Percentiles rank a stretch among this genome's conserved stretches.
phyloP scores from a whole-genome alignment of 2,329 filamentous ascomycete species.

The Colletotrichum paranaense region DNA sequence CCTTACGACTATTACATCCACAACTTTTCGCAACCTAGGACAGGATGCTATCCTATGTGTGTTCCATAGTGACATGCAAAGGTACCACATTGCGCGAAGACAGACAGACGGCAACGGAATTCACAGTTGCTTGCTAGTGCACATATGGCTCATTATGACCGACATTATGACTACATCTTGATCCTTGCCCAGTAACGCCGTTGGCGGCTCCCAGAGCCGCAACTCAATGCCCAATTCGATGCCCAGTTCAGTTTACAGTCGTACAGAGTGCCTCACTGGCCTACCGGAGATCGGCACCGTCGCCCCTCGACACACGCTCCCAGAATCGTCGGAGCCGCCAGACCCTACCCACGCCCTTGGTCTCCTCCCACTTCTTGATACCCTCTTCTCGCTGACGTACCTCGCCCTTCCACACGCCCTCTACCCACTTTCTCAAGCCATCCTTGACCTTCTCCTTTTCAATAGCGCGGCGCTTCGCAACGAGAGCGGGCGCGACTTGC shows the following conservation, averaged over 20 bases:
- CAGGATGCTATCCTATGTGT: not conserved
- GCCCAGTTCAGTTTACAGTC: not conserved
- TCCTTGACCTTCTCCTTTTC: constrained; percentile 78
- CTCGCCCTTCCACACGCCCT: constrained; percentile 65
- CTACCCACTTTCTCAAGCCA: constrained; percentile 72
- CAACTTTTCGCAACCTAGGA: not conserved
- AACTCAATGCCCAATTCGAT: not conserved
- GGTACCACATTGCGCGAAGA: not conserved
- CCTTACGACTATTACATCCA: not conserved
- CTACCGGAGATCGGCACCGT: constrained; percentile 37
- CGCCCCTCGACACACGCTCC: constrained; percentile 67
- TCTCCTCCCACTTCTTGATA: constrained; percentile 60
- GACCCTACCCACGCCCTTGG: constrained; percentile 65
- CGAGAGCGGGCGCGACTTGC: constrained; percentile 67
- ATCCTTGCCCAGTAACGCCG: not conserved
- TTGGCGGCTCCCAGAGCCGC: constrained; percentile 6
- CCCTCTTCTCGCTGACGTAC: constrained; percentile 62
- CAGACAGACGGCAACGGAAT: not conserved
- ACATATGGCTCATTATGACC: not conserved
- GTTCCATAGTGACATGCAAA: not conserved
- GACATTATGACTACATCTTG: constrained; percentile 1
- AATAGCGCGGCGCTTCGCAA: constrained; percentile 71
- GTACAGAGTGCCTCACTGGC: not conserved
- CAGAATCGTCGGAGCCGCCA: constrained; percentile 74
- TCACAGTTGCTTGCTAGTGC: no score